These are phyloP conservation scores for Ilyonectria destructans DNA, from an alignment of 2,329 filamentous ascomycete genomes.

Conservation along the genomic window DNA sequence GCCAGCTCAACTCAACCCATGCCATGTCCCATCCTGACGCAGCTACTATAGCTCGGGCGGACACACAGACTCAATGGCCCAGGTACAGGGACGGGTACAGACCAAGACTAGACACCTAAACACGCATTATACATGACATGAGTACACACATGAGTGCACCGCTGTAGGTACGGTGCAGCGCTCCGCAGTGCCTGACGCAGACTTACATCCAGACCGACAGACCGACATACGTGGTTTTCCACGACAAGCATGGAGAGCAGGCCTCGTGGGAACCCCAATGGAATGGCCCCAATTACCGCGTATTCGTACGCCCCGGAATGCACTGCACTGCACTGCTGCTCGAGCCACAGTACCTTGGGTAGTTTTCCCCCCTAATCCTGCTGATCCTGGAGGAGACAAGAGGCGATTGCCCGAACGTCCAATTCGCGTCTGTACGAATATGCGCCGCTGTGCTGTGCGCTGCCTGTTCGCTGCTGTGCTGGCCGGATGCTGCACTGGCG, in stretches of 20 bases:
- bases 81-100: constrained; percentile 9
- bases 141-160: neutral
- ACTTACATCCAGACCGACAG: constrained; percentile 32
- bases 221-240: constrained; percentile 45
- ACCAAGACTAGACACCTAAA: neutral
- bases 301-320: too few species aligned
- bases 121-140: too few species aligned
- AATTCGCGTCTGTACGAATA: neutral
- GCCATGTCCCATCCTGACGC: neutral
- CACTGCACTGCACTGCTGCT: neutral
- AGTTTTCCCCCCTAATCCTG: too few species aligned
- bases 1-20: constrained; percentile 2
- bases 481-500: too few species aligned
- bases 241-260: constrained; percentile 16
- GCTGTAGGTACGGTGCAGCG: constrained; percentile 2
- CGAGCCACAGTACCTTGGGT: neutral
- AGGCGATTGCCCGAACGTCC: too few species aligned
- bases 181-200: constrained; percentile 14
- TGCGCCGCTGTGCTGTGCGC: constrained; percentile 10
- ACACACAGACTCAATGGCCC: constrained; percentile 7
- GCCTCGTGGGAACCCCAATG: constrained; percentile 4
- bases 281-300: too few species aligned
- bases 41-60: constrained; percentile 1
- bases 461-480: neutral
- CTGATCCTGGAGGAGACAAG: too few species aligned